Evolutionary conservation across 2,329 filamentous ascomycete species (phyloP), one percentile per base, ranked within the genome.

Genomic region (Huntiella bhutanensis): DNA sequence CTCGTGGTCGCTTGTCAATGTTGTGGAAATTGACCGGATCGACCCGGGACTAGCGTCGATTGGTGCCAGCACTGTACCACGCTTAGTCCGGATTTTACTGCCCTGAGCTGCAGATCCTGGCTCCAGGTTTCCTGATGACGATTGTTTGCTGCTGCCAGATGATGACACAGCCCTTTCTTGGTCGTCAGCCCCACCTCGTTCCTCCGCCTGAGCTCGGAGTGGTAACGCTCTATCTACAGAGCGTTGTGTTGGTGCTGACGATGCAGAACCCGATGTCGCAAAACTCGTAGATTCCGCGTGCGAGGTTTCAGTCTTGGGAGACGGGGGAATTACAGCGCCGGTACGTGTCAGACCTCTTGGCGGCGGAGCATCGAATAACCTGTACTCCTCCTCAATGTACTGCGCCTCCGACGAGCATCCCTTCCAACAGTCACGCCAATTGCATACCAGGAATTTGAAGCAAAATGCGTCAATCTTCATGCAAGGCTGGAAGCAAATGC

Each of bases 351-450:
- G 57, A 12, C 75, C 61, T 55, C 64, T 58, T 0, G 74, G 75
- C 4, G 72, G 66, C 3, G 72, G 68, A 55, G 71, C 66, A 46
- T 77, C 70, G 46, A 79, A 74, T 2, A 74, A 57, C 52, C 62
- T 63, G 54, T 80, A 80, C 55, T 82, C 78, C 52, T 78, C 68
- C 54, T 82, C 75, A 33, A 86, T 77, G 56, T 73, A 88, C 53
- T 76, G 77, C 52, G 84, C 77, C 61, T 96, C 88, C 10, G 82
- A 92, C 67, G 80, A 86, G 65, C 88, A 96, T 6, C 88, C 88
- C 60, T 91, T 86, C 88, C 88, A 96, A 64, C 88, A 96, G 54
- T 92, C 80, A 54, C 86, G 79, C 88, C 88, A 96, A 58, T 96
- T 82, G 57, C 85, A 84, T 15, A 96, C 87, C 10, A 96, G 69